Percentiles rank a stretch among this genome's conserved stretches.
These are phyloP conservation scores for Saccharomyces jurei DNA, from an alignment of 805 yeast species.

Conservation along the genomic window DNA sequence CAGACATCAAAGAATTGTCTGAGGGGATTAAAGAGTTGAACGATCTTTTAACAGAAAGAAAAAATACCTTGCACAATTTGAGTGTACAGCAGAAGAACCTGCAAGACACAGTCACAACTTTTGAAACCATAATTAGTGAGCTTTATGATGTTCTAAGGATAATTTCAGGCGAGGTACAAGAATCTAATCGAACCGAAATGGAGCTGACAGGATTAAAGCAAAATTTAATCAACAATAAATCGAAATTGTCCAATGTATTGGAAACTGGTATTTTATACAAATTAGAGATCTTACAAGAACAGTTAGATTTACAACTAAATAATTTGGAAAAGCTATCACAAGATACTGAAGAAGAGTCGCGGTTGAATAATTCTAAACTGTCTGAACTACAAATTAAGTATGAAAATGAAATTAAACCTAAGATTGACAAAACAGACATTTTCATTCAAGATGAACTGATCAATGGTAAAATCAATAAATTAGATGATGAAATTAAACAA, in stretches of 20 bases:
- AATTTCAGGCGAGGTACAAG: constrained; percentile 40
- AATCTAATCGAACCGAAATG: constrained; percentile 31
- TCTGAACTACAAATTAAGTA: constrained; percentile 39
- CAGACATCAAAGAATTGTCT: constrained; percentile 48
- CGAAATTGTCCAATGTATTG: constrained; percentile 32
- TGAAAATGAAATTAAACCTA: constrained; percentile 41
- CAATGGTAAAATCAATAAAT: constrained; percentile 35
- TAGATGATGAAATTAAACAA: constrained; percentile 26
- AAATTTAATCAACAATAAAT: constrained; percentile 39
- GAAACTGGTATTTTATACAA: constrained; percentile 37
- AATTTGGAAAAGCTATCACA: constrained; percentile 41
- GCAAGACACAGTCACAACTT: constrained; percentile 48
- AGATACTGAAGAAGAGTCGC: constrained; percentile 37
- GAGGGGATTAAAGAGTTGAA: constrained; percentile 45
- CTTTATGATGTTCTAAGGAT: constrained; percentile 29
- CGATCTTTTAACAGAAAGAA: constrained; percentile 36
- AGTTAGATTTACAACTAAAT: constrained; percentile 43
- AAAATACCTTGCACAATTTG: constrained; percentile 32
- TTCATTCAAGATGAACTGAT: constrained; percentile 34
- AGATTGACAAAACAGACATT: constrained; percentile 40
- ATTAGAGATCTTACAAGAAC: constrained; percentile 34
- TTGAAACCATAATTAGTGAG: constrained; percentile 33
- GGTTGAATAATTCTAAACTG: constrained; percentile 39
- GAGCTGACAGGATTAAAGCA: constrained; percentile 42
- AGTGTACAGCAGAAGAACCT: constrained; percentile 46